Conservation (phyloP, 202 grass and related monocot species). For the Panicum hallii region DNA sequence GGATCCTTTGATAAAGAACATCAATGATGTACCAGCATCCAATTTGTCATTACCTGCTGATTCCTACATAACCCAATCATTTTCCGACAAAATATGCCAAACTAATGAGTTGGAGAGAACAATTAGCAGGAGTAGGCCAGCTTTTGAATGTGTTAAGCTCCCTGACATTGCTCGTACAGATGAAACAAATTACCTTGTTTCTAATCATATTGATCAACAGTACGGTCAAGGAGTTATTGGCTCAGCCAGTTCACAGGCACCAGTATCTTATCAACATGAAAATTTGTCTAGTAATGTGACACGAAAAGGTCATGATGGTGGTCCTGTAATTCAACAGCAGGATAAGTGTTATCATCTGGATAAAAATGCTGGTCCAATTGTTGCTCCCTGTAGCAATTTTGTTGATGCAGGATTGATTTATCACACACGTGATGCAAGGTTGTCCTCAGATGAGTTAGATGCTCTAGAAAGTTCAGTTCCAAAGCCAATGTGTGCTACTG, state of each 20-base stretch:
- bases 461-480: conserved; percentile 63
- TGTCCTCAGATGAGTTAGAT: conserved; percentile 61
- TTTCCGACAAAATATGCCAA: conserved; percentile 48
- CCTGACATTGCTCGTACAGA: conserved; percentile 33
- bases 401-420: conserved; percentile 34
- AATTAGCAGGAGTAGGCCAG: conserved; percentile 21
- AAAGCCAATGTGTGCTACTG: conserved; percentile 30
- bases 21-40: conserved; percentile 41
- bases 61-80: conserved; percentile 45
- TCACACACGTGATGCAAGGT: conserved; percentile 17
- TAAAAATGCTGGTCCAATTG: conserved; percentile 30
- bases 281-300: conserved; percentile 37
- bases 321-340: conserved; percentile 39
- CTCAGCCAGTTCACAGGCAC: conserved; percentile 31
- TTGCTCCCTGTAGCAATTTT: conserved; percentile 29
- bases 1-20: conserved; percentile 64
- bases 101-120: conserved; percentile 52
- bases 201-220: conserved; percentile 41
- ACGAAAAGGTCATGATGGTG: conserved; percentile 38
- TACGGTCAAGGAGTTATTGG: conserved; percentile 32
- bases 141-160: conserved; percentile 40
- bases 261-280: conserved; percentile 44
- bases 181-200: conserved; percentile 40
- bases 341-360: conserved; percentile 41
- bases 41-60: conserved; percentile 53